Base-by-base conservation (phyloP, 306 rosid species). In the Acacia melanoxylon region DNA sequence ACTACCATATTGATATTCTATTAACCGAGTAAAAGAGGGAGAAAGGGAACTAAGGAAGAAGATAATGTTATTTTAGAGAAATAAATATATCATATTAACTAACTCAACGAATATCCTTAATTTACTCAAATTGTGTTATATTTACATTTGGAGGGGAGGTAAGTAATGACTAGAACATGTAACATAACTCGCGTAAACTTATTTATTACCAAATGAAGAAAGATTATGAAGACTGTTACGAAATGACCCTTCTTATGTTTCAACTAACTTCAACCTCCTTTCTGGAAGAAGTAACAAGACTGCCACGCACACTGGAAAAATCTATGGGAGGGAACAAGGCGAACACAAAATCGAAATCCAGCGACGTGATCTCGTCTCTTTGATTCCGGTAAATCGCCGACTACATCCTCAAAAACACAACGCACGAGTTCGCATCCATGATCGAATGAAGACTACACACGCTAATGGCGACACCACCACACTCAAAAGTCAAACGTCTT, bases 401-500 rank as follows among this genome's bases (percentile, higher is more conserved):
- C 75, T 58, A 44, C 22, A 56, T 7, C 37, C 0, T 70, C 75
- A 44, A 5, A 20, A 70, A 4, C 5, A 45, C 54, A 2, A 6
- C 1, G n/a, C n/a, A 4, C 5, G 75, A 70, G 56, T 12, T 4
- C 0, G 75, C 56, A 2, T 70, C 58, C 6, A 44, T 22, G 0
- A 70, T 3, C 3, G 75, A 9, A 27, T 70, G 75, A 14, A 70
- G 40, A 42, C 5, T 22, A 22, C 40, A 70, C 20, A 70, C 1
- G 12, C 56, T 56, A 24, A 70, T 70, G n/a, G 75, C 37, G 0
- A 70, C 68, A 61, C 93, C 91, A 61, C 93, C 89, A 74, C 95
- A 91, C 29, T 72, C 61, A 35, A 91, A 91, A 0, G 62, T 72
- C 61, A 35, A 91, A 91, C 0, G 62, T 27, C 79, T 37, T 91